A percentile compares a stretch with the other conserved stretches of the same genome.
These are phyloP conservation scores for Termitomyces eurrhizus DNA, from an alignment of 768 basidiomycete genomes.

Conservation along the genomic window DNA sequence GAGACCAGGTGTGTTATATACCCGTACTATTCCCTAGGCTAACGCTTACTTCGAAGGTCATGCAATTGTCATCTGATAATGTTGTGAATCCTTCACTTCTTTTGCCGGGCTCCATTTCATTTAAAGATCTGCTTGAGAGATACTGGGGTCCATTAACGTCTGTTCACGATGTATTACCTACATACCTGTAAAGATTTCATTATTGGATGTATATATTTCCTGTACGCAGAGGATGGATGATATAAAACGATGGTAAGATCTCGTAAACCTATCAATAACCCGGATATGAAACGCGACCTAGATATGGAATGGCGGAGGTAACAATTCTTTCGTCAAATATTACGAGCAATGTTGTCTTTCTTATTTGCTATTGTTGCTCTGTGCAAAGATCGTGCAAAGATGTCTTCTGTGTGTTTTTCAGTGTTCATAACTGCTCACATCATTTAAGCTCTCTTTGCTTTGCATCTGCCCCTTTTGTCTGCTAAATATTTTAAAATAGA, in stretches of 20 bases:
- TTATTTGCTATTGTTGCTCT: too few relatives aligned
- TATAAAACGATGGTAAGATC: not conserved
- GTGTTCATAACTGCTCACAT: too few relatives aligned
- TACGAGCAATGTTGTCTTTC: too few relatives aligned
- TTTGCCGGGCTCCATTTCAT: slow-evolving; percentile 26
- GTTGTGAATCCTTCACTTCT: slow-evolving; percentile 32
- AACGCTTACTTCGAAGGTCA: slow-evolving; percentile 37
- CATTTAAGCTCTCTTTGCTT: too few relatives aligned
- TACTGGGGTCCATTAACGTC: slow-evolving; percentile 39
- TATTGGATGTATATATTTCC: not conserved
- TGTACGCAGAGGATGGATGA: not conserved
- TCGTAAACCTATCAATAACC: too few relatives aligned
- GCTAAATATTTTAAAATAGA: too few relatives aligned
- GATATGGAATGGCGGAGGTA: too few relatives aligned
- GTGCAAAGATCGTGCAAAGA: too few relatives aligned
- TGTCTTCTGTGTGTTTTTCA: too few relatives aligned
- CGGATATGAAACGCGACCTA: too few relatives aligned
- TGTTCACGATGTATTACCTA: slow-evolving; percentile 52
- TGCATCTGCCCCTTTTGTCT: too few relatives aligned
- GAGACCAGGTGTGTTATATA: slow-evolving; percentile 49
- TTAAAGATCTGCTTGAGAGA: slow-evolving; percentile 35
- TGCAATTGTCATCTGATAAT: slow-evolving; percentile 61
- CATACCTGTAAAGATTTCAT: slow-evolving; percentile 33
- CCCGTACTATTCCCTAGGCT: not conserved
- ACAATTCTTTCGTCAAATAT: too few relatives aligned